Conservation (phyloP, 768 basidiomycete genomes). For the Suillus spraguei region DNA sequence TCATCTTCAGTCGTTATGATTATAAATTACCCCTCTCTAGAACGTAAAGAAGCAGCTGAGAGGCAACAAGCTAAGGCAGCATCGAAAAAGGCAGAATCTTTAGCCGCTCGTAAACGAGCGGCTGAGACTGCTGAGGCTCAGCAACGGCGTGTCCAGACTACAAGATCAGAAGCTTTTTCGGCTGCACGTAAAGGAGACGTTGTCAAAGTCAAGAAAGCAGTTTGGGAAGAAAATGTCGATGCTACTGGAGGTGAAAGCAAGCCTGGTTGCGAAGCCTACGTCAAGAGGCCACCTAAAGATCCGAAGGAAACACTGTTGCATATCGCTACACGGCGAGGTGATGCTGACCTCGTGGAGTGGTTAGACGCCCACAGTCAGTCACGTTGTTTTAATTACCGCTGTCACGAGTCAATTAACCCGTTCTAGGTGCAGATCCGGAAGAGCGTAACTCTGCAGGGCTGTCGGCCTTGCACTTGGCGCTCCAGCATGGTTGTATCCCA, state of each 20-base stretch:
- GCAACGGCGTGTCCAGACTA: conserved; percentile 52
- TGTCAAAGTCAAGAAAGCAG: conserved; percentile 58
- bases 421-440: conserved; percentile 69
- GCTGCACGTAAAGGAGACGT: conserved; percentile 61
- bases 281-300: conserved; percentile 49
- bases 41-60: conserved; percentile 56
- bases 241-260: conserved; percentile 72
- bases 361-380: conserved; percentile 70
- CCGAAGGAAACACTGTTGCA: conserved; percentile 70
- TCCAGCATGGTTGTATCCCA: conserved; percentile 52
- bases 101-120: conserved; percentile 46
- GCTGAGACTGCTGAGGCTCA: conserved; percentile 50
- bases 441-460: conserved; percentile 60
- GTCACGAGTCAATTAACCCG: conserved; percentile 19
- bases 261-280: conserved; percentile 53
- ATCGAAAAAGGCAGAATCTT: conserved; percentile 58
- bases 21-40: conserved; percentile 32
- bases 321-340: conserved; percentile 58
- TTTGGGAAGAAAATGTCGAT: conserved; percentile 74
- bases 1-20: conserved; percentile 16
- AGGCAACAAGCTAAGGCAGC: conserved; percentile 57
- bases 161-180: conserved; percentile 63
- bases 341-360: conserved; percentile 65
- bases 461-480: conserved; percentile 69
- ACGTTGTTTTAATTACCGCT: conserved; percentile 25